Percentiles rank a stretch among this genome's conserved stretches.
Conservation (phyloP, 2,329 filamentous ascomycete species). For the Diaporthe sp. region DNA sequence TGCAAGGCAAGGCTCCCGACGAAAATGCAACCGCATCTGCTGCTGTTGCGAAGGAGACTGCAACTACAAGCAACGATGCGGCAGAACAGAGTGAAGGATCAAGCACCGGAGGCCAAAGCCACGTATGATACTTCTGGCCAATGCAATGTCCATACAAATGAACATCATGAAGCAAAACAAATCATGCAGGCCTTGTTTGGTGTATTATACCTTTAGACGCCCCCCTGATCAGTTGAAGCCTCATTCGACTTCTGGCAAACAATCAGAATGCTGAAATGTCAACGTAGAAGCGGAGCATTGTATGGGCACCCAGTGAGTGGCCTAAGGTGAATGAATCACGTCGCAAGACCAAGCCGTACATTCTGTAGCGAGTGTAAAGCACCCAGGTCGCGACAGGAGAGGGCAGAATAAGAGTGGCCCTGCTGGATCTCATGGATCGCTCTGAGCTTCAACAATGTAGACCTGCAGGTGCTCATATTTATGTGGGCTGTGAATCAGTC, state of each 20-base stretch:
- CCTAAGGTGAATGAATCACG: background rate
- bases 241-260: background rate
- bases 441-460: background rate
- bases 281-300: no score
- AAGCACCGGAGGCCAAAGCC: background rate
- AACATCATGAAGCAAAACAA: background rate
- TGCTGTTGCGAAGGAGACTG: background rate
- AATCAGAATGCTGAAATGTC: background rate
- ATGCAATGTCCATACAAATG: background rate
- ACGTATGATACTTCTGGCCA: background rate
- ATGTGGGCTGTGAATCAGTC: background rate
- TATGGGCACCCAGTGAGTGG: no score
- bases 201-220: background rate
- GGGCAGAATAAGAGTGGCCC: background rate
- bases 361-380: background rate
- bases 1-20: constrained; percentile 49
- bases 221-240: background rate
- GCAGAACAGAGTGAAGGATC: background rate
- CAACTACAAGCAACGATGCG: background rate
- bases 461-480: background rate
- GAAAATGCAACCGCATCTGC: constrained; percentile 15
- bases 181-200: background rate
- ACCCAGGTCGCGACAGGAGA: background rate
- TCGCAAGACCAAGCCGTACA: no score
- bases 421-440: background rate